These are phyloP conservation scores for Aspergillus mulundensis DNA, from an alignment of 495 filamentous ascomycete genomes.

Conservation along the genomic window DNA sequence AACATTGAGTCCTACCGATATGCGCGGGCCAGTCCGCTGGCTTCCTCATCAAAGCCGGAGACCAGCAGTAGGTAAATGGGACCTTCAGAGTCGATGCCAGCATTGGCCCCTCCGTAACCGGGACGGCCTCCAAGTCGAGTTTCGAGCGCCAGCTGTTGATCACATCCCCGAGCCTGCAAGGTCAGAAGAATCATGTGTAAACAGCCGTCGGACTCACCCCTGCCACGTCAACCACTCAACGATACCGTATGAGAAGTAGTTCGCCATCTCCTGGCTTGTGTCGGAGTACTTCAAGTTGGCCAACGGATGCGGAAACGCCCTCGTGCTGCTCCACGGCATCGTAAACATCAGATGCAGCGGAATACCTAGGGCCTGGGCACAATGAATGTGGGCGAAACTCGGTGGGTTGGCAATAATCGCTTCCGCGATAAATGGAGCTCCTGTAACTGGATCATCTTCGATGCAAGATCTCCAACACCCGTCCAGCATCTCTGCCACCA, in stretches of 20 bases:
- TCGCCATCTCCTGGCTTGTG: conserved; percentile 43
- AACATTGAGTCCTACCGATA: conserved; percentile 34
- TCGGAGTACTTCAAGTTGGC: conserved; percentile 49
- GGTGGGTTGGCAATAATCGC: conserved; percentile 67
- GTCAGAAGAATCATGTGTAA: conserved; percentile 6
- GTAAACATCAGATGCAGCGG: conserved; percentile 67
- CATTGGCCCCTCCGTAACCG: conserved; percentile 30
- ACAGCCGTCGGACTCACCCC: conserved; percentile 36
- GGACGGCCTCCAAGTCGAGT: conserved; percentile 51
- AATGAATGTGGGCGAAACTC: conserved; percentile 63
- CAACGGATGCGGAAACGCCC: conserved; percentile 54
- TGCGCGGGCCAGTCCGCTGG: conserved; percentile 57
- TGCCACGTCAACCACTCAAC: conserved; percentile 68
- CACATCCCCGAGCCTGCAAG: conserved; percentile 52
- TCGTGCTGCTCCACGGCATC: conserved; percentile 56
- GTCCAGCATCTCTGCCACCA: conserved; percentile 58
- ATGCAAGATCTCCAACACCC: conserved; percentile 64
- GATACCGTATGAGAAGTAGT: conserved; percentile 56
- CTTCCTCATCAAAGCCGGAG: conserved; percentile 57
- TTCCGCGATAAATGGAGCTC: conserved; percentile 60
- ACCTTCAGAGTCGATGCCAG: conserved; percentile 45
- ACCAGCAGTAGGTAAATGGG: conserved; percentile 64
- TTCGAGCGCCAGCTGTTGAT: conserved; percentile 54
- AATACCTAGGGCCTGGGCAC: conserved; percentile 56
- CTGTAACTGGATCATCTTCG: conserved; percentile 46